phyloP scores from a whole-genome alignment of 2,329 filamentous ascomycete genomes.

The Hypocrella siamensis region DNA sequence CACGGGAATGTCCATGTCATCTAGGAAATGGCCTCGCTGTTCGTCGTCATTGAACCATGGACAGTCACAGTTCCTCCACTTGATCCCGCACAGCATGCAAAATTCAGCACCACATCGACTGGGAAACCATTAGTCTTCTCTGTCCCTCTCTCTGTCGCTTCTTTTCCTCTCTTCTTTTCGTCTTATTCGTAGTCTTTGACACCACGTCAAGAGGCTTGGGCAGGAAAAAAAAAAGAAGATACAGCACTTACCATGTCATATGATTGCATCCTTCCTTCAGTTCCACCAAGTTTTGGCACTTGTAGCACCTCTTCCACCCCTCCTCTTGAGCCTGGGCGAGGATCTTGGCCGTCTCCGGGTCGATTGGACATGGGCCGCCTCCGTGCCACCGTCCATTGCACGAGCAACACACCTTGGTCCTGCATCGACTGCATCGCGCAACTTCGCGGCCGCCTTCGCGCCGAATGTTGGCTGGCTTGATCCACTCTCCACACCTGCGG shows the following conservation, averaged over 20 bases:
- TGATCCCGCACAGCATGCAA: slow-evolving; percentile 69
- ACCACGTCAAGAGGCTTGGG: too few species aligned
- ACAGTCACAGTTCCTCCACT: slow-evolving; percentile 75
- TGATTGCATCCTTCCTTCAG: slow-evolving; percentile 74
- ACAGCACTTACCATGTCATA: slow-evolving; percentile 56
- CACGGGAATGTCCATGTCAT: slow-evolving; percentile 33
- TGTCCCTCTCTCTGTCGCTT: too few species aligned
- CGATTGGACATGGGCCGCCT: slow-evolving; percentile 52
- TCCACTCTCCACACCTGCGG: slow-evolving; percentile 61
- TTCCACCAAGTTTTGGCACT: slow-evolving; percentile 60
- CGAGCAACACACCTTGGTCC: slow-evolving; percentile 54
- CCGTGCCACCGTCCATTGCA: slow-evolving; percentile 66
- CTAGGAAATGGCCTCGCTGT: slow-evolving; percentile 35
- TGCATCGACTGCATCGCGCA: slow-evolving; percentile 56
- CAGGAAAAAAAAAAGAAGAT: not conserved
- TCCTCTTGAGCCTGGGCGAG: slow-evolving; percentile 48
- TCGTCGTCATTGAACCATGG: slow-evolving; percentile 58
- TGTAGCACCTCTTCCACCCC: slow-evolving; percentile 63
- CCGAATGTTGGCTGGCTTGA: slow-evolving; percentile 54
- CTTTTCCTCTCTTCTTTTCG: too few species aligned
- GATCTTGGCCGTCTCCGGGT: slow-evolving; percentile 49
- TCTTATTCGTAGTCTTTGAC: too few species aligned
- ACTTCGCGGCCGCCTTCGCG: slow-evolving; percentile 43
- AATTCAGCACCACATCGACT: slow-evolving; percentile 71
- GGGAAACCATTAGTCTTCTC: too few species aligned